These are phyloP conservation scores for Fulvia fulva DNA, from an alignment of 2,329 filamentous ascomycete species.

Conservation along the genomic window DNA sequence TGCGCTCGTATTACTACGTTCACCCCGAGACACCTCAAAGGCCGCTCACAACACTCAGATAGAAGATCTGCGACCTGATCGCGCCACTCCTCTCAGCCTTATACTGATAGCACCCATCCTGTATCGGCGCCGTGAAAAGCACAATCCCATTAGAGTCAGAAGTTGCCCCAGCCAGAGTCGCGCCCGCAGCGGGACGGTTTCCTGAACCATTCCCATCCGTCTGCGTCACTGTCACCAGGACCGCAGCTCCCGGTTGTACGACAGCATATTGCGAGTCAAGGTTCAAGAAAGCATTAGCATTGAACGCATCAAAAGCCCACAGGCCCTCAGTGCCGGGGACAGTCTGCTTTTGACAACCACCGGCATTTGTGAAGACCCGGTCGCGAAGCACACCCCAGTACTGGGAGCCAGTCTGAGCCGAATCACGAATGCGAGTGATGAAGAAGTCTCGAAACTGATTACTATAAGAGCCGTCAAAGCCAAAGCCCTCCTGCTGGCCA, in stretches of 20 bases:
- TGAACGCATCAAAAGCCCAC: slow-evolving; percentile 15
- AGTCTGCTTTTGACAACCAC: slow-evolving; percentile 19
- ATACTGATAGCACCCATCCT: no score
- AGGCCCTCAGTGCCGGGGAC: slow-evolving; percentile 1
- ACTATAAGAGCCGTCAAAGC: slow-evolving; percentile 19
- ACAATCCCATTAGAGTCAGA: no score
- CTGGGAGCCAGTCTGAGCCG: background rate
- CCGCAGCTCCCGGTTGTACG: slow-evolving; percentile 1
- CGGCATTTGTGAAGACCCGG: slow-evolving; percentile 6
- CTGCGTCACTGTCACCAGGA: no score
- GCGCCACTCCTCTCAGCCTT: no score
- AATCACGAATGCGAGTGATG: slow-evolving; percentile 15
- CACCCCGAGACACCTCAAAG: no score
- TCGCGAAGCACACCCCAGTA: slow-evolving; percentile 24
- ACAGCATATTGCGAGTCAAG: slow-evolving; percentile 1
- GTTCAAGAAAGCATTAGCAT: slow-evolving; percentile 1
- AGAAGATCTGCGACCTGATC: no score
- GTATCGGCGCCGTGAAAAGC: no score
- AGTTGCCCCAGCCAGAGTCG: no score
- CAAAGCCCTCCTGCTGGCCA: slow-evolving; percentile 7
- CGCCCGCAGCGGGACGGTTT: no score
- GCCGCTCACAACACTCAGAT: no score
- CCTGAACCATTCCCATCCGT: no score
- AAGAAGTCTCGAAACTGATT: slow-evolving; percentile 18
- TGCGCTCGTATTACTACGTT: no score